These are phyloP conservation scores for Excoecaria cochinchinensis DNA, from an alignment of 345 rosid species.

Conservation along the genomic window DNA sequence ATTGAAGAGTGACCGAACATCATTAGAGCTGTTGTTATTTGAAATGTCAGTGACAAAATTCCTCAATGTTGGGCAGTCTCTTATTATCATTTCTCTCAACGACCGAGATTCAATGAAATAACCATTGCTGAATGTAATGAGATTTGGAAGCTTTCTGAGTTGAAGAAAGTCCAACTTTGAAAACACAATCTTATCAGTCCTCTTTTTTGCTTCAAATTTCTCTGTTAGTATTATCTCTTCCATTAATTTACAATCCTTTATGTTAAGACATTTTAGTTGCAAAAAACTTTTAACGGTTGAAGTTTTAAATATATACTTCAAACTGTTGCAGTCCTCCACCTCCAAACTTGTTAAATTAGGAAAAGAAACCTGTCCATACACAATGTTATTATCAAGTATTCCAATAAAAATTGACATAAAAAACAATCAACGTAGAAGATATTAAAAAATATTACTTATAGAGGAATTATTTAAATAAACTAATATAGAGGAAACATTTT, in stretches of 20 bases:
- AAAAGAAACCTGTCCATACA: constrained; percentile 1
- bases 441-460: too few species aligned
- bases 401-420: too few species aligned
- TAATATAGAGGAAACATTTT: too few species aligned
- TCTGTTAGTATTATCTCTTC: constrained; percentile 6
- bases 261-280: background rate
- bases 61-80: background rate
- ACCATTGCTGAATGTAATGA: background rate
- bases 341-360: constrained; percentile 9
- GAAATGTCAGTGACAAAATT: constrained; percentile 3
- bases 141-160: background rate
- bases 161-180: background rate
- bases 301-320: background rate
- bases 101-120: background rate
- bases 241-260: background rate
- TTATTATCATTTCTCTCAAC: background rate
- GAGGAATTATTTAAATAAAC: too few species aligned
- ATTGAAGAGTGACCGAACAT: background rate
- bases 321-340: background rate
- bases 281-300: background rate
- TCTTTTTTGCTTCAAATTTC: background rate
- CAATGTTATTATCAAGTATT: too few species aligned
- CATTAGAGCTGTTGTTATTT: background rate
- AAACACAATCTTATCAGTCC: background rate
- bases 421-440: too few species aligned